Evolutionary conservation across 805 yeast species (phyloP).

Genomic region (Hermanozyma aechmeae): DNA sequence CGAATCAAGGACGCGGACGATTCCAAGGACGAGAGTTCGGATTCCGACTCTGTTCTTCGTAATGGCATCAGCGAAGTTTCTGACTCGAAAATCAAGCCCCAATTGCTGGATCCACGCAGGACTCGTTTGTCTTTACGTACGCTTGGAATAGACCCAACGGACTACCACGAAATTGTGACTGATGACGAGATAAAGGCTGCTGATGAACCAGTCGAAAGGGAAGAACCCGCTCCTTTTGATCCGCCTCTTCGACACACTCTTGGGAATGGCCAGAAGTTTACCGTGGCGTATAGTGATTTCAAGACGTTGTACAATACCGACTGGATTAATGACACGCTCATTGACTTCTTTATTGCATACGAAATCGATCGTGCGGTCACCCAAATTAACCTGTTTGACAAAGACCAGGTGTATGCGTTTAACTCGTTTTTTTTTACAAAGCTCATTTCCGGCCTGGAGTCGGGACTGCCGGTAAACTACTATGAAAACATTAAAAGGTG

Average conservation of each 20-base stretch:
- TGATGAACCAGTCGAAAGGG: constrained; percentile 5
- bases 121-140: no score
- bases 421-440: constrained; percentile 80
- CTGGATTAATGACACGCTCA: constrained; percentile 84
- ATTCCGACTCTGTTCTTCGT: constrained; percentile 6
- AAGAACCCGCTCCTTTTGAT: constrained; percentile 30
- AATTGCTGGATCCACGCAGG: no score
- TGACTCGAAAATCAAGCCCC: no score
- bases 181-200: constrained; percentile 1
- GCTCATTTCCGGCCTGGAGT: constrained; percentile 24
- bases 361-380: constrained; percentile 32
- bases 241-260: constrained; percentile 44
- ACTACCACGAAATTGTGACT: constrained; percentile 2
- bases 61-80: no score
- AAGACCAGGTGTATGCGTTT: constrained; percentile 46
- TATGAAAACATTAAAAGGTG: constrained; percentile 66
- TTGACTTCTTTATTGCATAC: constrained; percentile 73
- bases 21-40: neutral
- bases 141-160: no score
- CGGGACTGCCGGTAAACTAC: constrained; percentile 15
- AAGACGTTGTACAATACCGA: constrained; percentile 69
- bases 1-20: neutral
- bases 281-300: constrained; percentile 62
- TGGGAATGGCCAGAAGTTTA: constrained; percentile 43
- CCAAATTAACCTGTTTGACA: constrained; percentile 12